Percentiles rank a stretch among this genome's conserved stretches.
Conservation (phyloP, 495 filamentous ascomycete genomes). For the Daldinia caldariorum region DNA sequence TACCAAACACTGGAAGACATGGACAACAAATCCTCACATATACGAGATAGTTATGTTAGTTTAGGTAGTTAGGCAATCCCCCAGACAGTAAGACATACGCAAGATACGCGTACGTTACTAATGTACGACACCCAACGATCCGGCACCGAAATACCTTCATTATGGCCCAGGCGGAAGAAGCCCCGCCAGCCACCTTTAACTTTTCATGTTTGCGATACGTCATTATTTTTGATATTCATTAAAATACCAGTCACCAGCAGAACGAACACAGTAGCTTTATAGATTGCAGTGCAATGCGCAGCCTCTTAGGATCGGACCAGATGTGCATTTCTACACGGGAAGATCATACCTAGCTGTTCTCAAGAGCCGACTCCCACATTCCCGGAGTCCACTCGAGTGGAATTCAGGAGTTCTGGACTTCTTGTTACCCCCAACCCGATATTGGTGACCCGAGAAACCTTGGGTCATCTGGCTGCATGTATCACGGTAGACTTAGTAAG, state of each 20-base stretch:
- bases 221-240: constrained; percentile 17
- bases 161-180: constrained; percentile 5
- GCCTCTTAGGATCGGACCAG: constrained; percentile 14
- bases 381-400: not conserved
- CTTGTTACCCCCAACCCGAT: constrained; percentile 9
- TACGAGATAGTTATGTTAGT: not conserved
- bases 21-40: constrained; percentile 16
- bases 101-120: not conserved
- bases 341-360: not conserved
- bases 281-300: constrained; percentile 13
- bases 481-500: not conserved
- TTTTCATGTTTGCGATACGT: constrained; percentile 17
- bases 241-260: constrained; percentile 15
- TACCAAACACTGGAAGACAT: constrained; percentile 7
- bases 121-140: constrained; percentile 3
- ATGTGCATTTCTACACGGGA: constrained; percentile 3
- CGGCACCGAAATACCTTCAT: constrained; percentile 18
- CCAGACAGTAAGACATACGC: not conserved
- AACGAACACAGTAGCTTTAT: not conserved
- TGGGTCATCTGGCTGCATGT: constrained; percentile 2
- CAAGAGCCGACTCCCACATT: constrained; percentile 3
- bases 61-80: not conserved
- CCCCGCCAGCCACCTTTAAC: constrained; percentile 3
- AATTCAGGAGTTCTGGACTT: not conserved
- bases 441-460: not conserved